Conservation (phyloP, 176 grass and related monocot genomes). For the Alopecurus myosuroides region DNA sequence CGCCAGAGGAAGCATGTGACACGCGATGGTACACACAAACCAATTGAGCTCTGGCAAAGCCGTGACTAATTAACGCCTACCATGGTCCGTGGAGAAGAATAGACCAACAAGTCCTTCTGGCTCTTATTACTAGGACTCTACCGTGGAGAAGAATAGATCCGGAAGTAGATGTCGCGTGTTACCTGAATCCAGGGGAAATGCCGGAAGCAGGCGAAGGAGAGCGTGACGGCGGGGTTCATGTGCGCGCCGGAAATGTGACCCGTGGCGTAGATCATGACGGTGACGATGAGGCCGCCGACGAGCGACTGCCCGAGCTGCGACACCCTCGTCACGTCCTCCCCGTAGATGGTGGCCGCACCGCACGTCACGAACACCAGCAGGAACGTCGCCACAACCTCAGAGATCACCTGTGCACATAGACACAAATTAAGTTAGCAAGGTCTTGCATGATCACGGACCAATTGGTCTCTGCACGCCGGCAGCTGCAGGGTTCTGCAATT, state of each 20-base stretch:
- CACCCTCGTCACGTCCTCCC: constrained; percentile 48
- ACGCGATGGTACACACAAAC: too few species aligned
- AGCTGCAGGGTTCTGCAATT: not conserved
- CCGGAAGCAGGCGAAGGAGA: constrained; percentile 77
- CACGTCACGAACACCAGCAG: constrained; percentile 89
- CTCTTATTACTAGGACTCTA: too few species aligned
- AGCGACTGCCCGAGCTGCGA: constrained; percentile 81
- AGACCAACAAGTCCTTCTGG: too few species aligned
- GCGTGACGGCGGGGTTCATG: constrained; percentile 95
- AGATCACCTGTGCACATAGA: constrained; percentile 50
- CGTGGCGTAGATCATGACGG: constrained; percentile 87
- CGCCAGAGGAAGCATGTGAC: too few species aligned
- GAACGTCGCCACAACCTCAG: constrained; percentile 83
- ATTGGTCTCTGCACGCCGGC: not conserved
- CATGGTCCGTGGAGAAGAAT: too few species aligned
- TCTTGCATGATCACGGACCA: too few species aligned
- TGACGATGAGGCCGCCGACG: constrained; percentile 73
- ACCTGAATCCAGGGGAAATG: constrained; percentile 98
- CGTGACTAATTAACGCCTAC: not conserved
- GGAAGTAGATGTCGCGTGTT: not conserved
- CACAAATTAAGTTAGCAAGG: too few species aligned
- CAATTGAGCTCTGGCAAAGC: not conserved
- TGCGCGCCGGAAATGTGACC: constrained; percentile 96
- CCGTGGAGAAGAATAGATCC: too few species aligned
- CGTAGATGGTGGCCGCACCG: constrained; percentile 69